These are phyloP conservation scores for Gautieria morchelliformis DNA, from an alignment of 768 basidiomycete species.

Conservation along the genomic window DNA sequence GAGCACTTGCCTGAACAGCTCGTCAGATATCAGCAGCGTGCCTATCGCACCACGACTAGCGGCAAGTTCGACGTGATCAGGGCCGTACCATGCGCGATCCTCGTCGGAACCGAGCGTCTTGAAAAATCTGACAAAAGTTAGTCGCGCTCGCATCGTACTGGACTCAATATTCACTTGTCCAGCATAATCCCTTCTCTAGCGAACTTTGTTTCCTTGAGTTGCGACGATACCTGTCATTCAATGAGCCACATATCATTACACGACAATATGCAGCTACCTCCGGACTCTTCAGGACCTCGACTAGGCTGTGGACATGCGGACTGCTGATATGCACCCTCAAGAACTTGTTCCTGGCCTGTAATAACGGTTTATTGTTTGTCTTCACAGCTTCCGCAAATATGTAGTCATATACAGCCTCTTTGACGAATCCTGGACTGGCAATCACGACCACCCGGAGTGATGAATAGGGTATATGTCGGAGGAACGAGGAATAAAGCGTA, in stretches of 20 bases:
- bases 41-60: conserved; percentile 91
- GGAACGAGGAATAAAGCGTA: conserved; percentile 77
- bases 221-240: conserved; percentile 47
- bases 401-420: conserved; percentile 79
- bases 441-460: conserved; percentile 86
- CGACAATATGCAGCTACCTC: conserved; percentile 47
- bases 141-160: neutral
- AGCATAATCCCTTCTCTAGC: conserved; percentile 86
- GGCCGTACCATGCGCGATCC: conserved; percentile 97
- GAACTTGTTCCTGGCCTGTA: conserved; percentile 73
- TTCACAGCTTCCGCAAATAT: conserved; percentile 73
- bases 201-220: conserved; percentile 92
- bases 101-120: conserved; percentile 95
- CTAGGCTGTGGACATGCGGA: conserved; percentile 90
- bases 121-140: conserved; percentile 62
- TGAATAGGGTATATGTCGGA: conserved; percentile 83
- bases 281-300: conserved; percentile 90
- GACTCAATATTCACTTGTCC: conserved; percentile 52
- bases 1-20: conserved; percentile 68
- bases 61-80: conserved; percentile 86
- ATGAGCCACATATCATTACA: neutral
- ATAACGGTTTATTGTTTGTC: conserved; percentile 75
- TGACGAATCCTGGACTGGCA: conserved; percentile 94
- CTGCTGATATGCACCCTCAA: conserved; percentile 87
- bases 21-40: conserved; percentile 89